A percentile compares a stretch with the other conserved stretches of the same genome.
Evolutionary conservation across 2,329 filamentous ascomycete genomes (phyloP).

Genomic region (Fusarium cyanostomum): DNA sequence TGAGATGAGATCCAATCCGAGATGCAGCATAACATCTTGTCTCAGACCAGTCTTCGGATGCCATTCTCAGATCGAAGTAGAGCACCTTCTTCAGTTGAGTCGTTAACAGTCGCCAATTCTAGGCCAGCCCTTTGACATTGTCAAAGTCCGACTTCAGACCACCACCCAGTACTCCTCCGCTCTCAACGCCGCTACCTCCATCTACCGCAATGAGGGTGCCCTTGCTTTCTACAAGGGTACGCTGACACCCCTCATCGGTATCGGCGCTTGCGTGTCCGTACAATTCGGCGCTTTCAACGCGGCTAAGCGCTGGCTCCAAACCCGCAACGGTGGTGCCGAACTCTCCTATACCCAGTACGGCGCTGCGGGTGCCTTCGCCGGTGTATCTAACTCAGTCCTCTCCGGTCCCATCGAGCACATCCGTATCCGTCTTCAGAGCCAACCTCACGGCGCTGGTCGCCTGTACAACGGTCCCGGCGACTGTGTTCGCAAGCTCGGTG

Average conservation of each 20-base stretch:
- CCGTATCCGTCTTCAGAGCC: slow-evolving; percentile 93
- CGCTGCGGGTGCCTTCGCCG: slow-evolving; percentile 88
- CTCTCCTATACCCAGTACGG: slow-evolving; percentile 91
- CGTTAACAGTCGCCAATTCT: slow-evolving; percentile 15
- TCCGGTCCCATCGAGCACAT: slow-evolving; percentile 97
- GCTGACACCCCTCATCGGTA: slow-evolving; percentile 91
- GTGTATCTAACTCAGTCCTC: slow-evolving; percentile 86
- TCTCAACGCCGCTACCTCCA: slow-evolving; percentile 80
- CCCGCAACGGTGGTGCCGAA: slow-evolving; percentile 69
- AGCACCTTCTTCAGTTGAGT: too few relatives aligned
- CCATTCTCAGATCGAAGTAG: too few relatives aligned
- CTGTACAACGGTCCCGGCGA: slow-evolving; percentile 88
- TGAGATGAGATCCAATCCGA: slow-evolving; percentile 20
- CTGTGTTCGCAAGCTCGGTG: slow-evolving; percentile 85
- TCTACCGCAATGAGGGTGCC: slow-evolving; percentile 87
- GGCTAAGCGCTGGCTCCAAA: slow-evolving; percentile 86
- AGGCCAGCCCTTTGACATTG: slow-evolving; percentile 85
- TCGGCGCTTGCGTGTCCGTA: slow-evolving; percentile 97
- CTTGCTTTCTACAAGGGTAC: slow-evolving; percentile 99
- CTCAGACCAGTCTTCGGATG: not conserved
- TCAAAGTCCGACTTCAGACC: slow-evolving; percentile 97
- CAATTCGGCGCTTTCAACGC: slow-evolving; percentile 98
- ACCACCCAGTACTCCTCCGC: slow-evolving; percentile 83
- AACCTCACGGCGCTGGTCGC: slow-evolving; percentile 83
- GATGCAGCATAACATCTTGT: slow-evolving; percentile 9